Conservation (phyloP, 1,284 basidiomycete species). For the Ustilago esculenta region DNA sequence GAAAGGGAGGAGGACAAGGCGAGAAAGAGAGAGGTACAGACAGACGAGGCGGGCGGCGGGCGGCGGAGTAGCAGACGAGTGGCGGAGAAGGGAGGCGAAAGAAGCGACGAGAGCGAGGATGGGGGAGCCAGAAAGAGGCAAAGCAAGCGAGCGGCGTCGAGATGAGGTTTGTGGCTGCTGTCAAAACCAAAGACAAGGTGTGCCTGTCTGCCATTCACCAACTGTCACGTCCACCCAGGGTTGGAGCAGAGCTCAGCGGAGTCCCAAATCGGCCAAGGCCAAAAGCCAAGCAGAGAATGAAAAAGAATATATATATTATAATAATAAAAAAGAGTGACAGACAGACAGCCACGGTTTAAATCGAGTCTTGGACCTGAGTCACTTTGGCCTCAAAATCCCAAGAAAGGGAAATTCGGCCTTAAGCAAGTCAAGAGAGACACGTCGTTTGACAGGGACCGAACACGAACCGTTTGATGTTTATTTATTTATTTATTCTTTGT, state of each 20-base stretch:
- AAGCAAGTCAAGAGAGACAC: too few relatives aligned
- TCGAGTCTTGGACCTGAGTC: too few relatives aligned
- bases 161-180: constrained; percentile 23
- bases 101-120: background rate
- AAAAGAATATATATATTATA: background rate
- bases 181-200: constrained; percentile 17
- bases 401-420: too few relatives aligned
- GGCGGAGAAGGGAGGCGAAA: constrained; percentile 11
- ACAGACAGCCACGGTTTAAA: background rate
- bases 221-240: constrained; percentile 3
- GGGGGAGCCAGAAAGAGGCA: background rate
- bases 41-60: background rate
- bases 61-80: background rate
- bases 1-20: background rate
- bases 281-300: constrained; percentile 10
- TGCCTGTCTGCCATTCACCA: background rate
- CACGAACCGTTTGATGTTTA: too few relatives aligned
- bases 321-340: background rate
- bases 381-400: too few relatives aligned
- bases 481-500: too few relatives aligned
- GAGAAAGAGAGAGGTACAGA: background rate
- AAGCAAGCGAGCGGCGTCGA: background rate
- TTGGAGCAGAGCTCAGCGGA: too few relatives aligned
- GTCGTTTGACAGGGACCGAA: too few relatives aligned
- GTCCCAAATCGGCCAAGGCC: constrained; percentile 17